phyloP scores from a whole-genome alignment of 2,329 filamentous ascomycete genomes.

The Apiospora pterosperma region DNA sequence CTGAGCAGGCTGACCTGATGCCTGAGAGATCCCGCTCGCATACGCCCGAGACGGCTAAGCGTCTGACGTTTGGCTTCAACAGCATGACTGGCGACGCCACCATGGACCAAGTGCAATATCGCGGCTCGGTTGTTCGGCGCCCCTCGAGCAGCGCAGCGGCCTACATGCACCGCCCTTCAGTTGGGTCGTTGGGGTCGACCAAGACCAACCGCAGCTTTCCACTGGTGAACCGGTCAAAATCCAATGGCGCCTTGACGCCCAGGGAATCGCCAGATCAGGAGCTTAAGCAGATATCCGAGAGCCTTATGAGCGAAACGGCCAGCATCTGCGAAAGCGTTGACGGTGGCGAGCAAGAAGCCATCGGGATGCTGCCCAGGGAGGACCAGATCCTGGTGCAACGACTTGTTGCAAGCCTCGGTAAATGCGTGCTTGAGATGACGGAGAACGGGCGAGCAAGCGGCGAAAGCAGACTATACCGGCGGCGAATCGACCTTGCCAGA shows the following conservation, averaged over 20 bases:
- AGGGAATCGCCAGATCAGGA: constrained; percentile 47
- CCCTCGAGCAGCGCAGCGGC: constrained; percentile 38
- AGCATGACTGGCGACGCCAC: constrained; percentile 17
- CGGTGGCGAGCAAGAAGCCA: constrained; percentile 32
- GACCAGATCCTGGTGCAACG: constrained; percentile 59
- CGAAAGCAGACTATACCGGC: constrained; percentile 62
- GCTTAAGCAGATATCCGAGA: constrained; percentile 44
- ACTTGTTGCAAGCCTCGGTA: constrained; percentile 56
- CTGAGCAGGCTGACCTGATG: constrained; percentile 15
- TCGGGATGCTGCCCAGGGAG: constrained; percentile 47
- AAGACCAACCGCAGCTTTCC: constrained; percentile 62
- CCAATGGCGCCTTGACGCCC: constrained; percentile 43
- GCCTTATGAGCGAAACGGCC: constrained; percentile 45
- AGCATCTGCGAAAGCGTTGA: constrained; percentile 33
- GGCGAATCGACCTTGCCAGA: constrained; percentile 72
- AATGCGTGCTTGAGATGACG: constrained; percentile 56
- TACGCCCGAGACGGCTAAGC: constrained; percentile 28
- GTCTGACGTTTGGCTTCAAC: constrained; percentile 19
- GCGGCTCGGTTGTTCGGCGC: constrained; percentile 37
- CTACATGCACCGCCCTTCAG: constrained; percentile 50
- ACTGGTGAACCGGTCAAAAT: constrained; percentile 50
- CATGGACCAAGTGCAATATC: constrained; percentile 18
- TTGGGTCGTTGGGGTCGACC: constrained; percentile 54
- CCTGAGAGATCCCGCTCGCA: constrained; percentile 24
- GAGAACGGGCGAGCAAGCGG: constrained; percentile 51